Percentiles rank a stretch among this genome's conserved stretches.
These are phyloP conservation scores for Dalbergia cochinchinensis DNA, from an alignment of 306 rosid genomes.

Conservation along the genomic window DNA sequence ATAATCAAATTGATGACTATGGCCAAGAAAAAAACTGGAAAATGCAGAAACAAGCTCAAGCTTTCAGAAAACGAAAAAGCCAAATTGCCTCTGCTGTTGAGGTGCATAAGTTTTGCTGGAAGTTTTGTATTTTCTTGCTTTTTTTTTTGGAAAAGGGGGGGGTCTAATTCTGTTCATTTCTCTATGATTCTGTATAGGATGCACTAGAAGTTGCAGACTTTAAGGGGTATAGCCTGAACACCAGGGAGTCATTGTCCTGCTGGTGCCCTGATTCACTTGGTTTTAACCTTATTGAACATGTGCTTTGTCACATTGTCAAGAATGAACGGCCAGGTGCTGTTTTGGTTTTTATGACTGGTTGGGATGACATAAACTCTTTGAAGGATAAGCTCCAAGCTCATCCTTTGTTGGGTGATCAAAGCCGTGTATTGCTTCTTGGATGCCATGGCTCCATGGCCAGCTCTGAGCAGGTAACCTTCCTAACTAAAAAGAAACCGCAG, in stretches of 20 bases:
- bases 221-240: slow-evolving; percentile 66
- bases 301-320: slow-evolving; percentile 83
- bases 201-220: slow-evolving; percentile 78
- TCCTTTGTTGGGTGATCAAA: slow-evolving; percentile 82
- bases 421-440: slow-evolving; percentile 74
- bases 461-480: slow-evolving; percentile 83
- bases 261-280: slow-evolving; percentile 94
- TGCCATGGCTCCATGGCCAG: slow-evolving; percentile 99
- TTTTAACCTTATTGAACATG: slow-evolving; percentile 84
- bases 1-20: slow-evolving; percentile 93
- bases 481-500: slow-evolving; percentile 30
- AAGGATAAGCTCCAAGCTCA: slow-evolving; percentile 87
- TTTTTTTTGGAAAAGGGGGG: not conserved
- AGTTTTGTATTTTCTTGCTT: not conserved
- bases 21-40: slow-evolving; percentile 95
- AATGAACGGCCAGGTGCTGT: slow-evolving; percentile 84
- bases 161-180: slow-evolving; percentile 35
- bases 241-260: slow-evolving; percentile 79
- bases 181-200: slow-evolving; percentile 62
- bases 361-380: slow-evolving; percentile 94
- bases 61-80: slow-evolving; percentile 83
- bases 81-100: slow-evolving; percentile 89
- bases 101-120: slow-evolving; percentile 56
- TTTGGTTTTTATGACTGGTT: slow-evolving; percentile 98
- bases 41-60: slow-evolving; percentile 85